Conservation (phyloP, 164 flowering plant species). For the Aristolochia contorta region DNA sequence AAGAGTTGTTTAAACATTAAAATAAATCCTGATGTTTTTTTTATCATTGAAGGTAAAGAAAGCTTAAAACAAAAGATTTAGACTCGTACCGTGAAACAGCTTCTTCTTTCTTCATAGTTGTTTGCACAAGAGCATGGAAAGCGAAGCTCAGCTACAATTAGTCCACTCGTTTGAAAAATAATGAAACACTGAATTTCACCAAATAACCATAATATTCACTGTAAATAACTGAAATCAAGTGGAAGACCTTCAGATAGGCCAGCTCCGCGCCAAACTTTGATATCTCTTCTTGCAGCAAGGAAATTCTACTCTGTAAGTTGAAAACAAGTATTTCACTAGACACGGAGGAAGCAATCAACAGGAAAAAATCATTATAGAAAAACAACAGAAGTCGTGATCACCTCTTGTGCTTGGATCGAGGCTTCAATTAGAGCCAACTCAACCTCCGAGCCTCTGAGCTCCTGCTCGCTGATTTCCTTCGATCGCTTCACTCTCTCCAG, state of each 20-base stretch:
- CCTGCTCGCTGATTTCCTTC: conserved; percentile 55
- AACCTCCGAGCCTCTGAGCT: conserved; percentile 58
- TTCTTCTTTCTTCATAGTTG: conserved; percentile 33
- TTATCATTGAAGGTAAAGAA: too few relatives aligned
- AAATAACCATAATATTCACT: neutral
- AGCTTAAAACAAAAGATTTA: too few relatives aligned
- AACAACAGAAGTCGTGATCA: conserved; percentile 7
- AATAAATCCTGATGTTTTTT: too few relatives aligned
- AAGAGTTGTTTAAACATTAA: too few relatives aligned
- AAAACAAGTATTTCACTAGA: conserved; percentile 3
- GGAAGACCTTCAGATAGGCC: conserved; percentile 46
- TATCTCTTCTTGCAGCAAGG: conserved; percentile 43
- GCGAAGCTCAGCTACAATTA: neutral
- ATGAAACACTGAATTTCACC: neutral
- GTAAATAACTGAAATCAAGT: too few relatives aligned
- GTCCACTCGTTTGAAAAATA: neutral
- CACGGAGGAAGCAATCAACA: neutral
- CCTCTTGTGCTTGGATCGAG: conserved; percentile 56
- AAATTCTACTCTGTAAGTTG: conserved; percentile 41
- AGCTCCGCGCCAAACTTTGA: conserved; percentile 35
- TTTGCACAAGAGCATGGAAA: neutral
- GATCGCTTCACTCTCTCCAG: conserved; percentile 42
- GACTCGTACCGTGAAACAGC: conserved; percentile 30
- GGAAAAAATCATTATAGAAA: neutral
- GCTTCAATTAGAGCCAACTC: conserved; percentile 43